Evolutionary conservation across 352 stramenopile genomes (phyloP).

Genomic region (Chrysophaeum taylorii): DNA sequence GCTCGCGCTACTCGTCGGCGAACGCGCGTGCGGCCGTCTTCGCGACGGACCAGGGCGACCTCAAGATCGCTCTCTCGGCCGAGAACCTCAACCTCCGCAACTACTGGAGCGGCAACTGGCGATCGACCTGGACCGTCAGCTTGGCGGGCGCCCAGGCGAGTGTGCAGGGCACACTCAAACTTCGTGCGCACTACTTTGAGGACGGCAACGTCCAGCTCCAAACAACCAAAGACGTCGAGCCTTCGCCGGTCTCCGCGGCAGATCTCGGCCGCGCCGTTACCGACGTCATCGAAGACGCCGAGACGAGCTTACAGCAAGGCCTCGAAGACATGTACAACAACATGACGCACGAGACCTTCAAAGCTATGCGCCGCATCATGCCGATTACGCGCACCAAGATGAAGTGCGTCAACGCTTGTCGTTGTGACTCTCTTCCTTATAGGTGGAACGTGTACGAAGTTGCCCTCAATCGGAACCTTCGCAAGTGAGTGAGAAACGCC

Average conservation of each 20-base stretch:
- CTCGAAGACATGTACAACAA: slow-evolving; percentile 87
- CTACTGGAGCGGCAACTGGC: slow-evolving; percentile 52
- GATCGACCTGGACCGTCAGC: slow-evolving; percentile 14
- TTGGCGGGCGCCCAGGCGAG: not conserved
- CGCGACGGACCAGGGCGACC: slow-evolving; percentile 19
- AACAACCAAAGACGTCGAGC: slow-evolving; percentile 54
- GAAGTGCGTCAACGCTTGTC: too few species aligned
- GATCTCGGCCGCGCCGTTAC: slow-evolving; percentile 48
- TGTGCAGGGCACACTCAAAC: slow-evolving; percentile 45
- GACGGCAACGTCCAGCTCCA: slow-evolving; percentile 82
- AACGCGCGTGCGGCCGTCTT: not conserved
- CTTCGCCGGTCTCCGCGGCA: slow-evolving; percentile 33
- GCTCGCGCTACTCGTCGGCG: slow-evolving; percentile 13
- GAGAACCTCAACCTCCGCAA: slow-evolving; percentile 73
- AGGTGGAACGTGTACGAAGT: slow-evolving; percentile 38
- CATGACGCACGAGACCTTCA: slow-evolving; percentile 83
- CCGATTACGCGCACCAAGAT: slow-evolving; percentile 43
- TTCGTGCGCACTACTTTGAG: slow-evolving; percentile 85
- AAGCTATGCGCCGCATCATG: slow-evolving; percentile 81
- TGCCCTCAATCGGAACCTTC: not conserved
- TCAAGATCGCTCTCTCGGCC: slow-evolving; percentile 63
- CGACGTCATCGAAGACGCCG: slow-evolving; percentile 27
- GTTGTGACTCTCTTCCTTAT: too few species aligned
- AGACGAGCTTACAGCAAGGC: slow-evolving; percentile 62
- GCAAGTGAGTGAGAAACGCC: too few species aligned